Conservation (phyloP, 305 asterid species). For the Lippia alba region DNA sequence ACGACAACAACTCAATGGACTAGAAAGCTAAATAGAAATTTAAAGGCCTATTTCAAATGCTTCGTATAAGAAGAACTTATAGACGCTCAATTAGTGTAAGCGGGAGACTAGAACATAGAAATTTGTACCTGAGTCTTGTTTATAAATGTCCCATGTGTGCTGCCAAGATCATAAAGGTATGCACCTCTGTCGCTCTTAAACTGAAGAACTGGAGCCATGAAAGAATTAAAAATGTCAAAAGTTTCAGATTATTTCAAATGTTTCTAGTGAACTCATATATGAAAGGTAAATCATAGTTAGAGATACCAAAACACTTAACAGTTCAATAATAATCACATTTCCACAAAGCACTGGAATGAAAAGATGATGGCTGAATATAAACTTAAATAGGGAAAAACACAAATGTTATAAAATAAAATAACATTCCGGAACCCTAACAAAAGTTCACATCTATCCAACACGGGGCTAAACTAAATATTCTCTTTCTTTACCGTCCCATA, state of each 20-base stretch:
- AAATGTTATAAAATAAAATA: background rate
- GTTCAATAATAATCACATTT: slow-evolving; percentile 1
- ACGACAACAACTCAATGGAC: background rate
- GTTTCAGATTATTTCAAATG: slow-evolving; percentile 5
- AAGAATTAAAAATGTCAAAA: slow-evolving; percentile 23
- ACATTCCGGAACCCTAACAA: background rate
- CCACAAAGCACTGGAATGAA: slow-evolving; percentile 12
- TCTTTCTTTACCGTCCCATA: background rate
- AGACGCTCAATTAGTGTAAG: background rate
- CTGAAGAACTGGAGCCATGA: slow-evolving; percentile 78
- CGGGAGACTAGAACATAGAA: slow-evolving; percentile 13
- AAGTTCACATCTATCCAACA: slow-evolving; percentile 6
- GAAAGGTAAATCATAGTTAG: slow-evolving; percentile 5
- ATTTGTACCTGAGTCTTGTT: slow-evolving; percentile 79
- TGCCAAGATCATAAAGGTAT: slow-evolving; percentile 83
- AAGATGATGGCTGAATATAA: slow-evolving; percentile 13
- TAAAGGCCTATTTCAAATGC: slow-evolving; percentile 4
- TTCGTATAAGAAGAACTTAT: background rate
- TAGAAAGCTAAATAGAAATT: slow-evolving; percentile 4
- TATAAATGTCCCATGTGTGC: slow-evolving; percentile 87
- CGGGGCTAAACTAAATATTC: slow-evolving; percentile 6
- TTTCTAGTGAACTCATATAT: slow-evolving; percentile 20
- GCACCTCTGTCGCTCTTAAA: slow-evolving; percentile 76
- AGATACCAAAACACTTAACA: slow-evolving; percentile 19
- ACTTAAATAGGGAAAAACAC: slow-evolving; percentile 13